Evolutionary conservation across 768 basidiomycete genomes (phyloP).

Genomic region (Suillus sp.): DNA sequence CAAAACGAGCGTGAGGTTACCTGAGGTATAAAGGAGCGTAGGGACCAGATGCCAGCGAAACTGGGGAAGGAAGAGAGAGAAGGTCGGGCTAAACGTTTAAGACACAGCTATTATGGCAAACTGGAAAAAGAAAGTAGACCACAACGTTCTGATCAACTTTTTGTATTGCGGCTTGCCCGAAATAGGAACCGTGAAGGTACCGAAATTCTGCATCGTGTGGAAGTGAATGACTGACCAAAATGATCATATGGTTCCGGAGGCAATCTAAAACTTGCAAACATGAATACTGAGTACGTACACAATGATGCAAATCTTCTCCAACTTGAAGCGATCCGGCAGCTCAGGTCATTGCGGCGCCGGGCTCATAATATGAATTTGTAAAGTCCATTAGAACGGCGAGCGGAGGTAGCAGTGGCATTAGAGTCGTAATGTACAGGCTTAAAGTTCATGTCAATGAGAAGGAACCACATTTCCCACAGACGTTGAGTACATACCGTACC

Average conservation of each 20-base stretch:
- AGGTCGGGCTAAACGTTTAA: neutral
- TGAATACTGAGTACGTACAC: neutral
- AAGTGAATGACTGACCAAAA: neutral
- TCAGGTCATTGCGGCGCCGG: neutral
- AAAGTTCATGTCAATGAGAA: neutral
- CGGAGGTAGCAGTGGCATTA: neutral
- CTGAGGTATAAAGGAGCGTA: slow-evolving; percentile 7
- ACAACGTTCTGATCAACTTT: neutral
- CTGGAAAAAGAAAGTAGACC: neutral
- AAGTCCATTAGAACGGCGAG: neutral
- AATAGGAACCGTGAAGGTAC: neutral
- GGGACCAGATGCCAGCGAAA: neutral
- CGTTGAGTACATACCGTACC: neutral
- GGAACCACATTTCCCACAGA: neutral
- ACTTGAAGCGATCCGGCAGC: neutral
- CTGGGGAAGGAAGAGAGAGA: neutral
- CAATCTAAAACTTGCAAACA: neutral
- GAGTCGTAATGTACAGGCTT: neutral
- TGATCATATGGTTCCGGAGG: slow-evolving; percentile 10
- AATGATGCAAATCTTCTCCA: neutral
- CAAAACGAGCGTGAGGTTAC: slow-evolving; percentile 19
- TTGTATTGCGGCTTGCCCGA: neutral
- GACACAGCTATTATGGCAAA: neutral
- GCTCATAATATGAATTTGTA: neutral
- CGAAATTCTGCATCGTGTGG: neutral